Evolutionary conservation across 805 yeast genomes (phyloP).

Genomic region (Metschnikowia santaceciliae): DNA sequence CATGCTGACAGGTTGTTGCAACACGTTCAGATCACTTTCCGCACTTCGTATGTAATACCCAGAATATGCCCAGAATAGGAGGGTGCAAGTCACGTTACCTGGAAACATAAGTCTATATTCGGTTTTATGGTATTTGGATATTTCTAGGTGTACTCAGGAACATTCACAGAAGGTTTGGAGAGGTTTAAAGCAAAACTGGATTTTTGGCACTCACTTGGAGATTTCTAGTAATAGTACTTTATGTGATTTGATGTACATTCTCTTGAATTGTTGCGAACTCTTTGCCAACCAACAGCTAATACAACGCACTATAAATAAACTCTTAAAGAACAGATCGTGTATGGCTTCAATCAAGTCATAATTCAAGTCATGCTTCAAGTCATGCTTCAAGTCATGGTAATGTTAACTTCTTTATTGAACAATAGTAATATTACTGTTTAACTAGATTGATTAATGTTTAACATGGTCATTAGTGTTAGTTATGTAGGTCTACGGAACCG

Average conservation of each 20-base stretch:
- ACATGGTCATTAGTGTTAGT: background rate
- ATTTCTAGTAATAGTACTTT: background rate
- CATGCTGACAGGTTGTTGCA: slow-evolving; percentile 5
- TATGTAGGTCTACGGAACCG: slow-evolving; percentile 48
- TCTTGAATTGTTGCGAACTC: background rate
- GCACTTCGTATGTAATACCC: background rate
- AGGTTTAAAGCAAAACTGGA: background rate
- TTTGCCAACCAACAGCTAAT: background rate
- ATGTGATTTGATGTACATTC: background rate
- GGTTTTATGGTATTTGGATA: background rate
- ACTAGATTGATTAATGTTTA: no score
- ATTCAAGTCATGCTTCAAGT: no score
- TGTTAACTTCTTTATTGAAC: no score
- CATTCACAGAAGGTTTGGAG: background rate
- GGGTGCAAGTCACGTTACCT: slow-evolving; percentile 1
- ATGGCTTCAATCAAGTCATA: no score
- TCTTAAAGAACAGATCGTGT: no score
- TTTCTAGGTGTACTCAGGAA: background rate
- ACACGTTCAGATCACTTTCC: slow-evolving; percentile 1
- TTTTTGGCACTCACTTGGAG: background rate
- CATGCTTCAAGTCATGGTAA: no score
- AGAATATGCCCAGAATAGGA: background rate
- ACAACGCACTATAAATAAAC: no score
- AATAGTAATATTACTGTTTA: no score
- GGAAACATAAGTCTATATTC: background rate